Evolutionary conservation across 257 asterid species (phyloP), one percentile per base, ranked within the genome.

Genomic region (Echites panduratus): DNA sequence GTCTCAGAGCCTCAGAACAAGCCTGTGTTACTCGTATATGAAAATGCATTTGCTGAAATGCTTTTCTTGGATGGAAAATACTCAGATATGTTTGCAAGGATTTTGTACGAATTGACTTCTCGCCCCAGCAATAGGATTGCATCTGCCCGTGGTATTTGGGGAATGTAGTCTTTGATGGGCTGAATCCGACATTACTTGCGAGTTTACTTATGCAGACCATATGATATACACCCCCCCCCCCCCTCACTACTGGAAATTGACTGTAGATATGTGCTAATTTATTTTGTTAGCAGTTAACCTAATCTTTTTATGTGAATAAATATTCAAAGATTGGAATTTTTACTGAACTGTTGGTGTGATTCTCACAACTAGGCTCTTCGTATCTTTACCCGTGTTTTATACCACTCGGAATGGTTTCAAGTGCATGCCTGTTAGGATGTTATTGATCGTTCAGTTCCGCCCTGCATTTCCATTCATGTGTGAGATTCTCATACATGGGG

Each of bases 1-100:
- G 99, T 88, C 29, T 76, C 94, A 73, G 99, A 95, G 89, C 99
- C 99, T n/a, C 99, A 95, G 83, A 91, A 92, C 88, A 89, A 92
- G 79, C 90, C 95, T 35, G 74, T 77, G 61, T 90, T 95, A 73
- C 83, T 90, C 5, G 90, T 87, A 0, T 88, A 87, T 70, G 98
- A 95, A 71, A 90, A 91, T 57, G 94, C 96, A 35, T 95, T 95
- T 45, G 97, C 97, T 1, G 99, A 95, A 50, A 88, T 95, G 89
- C 93, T 95, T 73, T 92, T 95, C 81, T 73, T 90, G 0, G 99
- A 90, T 8, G 72, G 96, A 32, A 88, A 84, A 85, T 85, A 89
- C 43, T 89, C 98, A 0, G 99, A 91, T 70, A 84, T 90, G 8
- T 95, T 95, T 77, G 88, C 98, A 52, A 83, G 98, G 85, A 92